These are phyloP conservation scores for Nitzschia palea DNA, from an alignment of 108 stramenopile species.

Conservation along the genomic window DNA sequence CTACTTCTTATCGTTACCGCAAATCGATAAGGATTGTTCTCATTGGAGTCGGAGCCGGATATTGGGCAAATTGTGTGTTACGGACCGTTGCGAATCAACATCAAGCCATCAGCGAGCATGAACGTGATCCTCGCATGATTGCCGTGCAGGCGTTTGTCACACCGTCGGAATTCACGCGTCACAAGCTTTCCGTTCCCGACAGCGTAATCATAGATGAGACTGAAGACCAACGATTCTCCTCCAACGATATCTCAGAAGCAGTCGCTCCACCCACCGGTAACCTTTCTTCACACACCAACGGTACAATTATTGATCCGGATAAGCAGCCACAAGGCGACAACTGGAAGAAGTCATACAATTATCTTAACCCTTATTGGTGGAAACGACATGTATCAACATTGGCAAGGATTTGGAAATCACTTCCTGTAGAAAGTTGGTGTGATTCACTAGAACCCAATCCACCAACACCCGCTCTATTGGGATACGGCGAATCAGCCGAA, in stretches of 20 bases:
- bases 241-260: background rate
- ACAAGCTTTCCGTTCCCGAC: background rate
- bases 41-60: background rate
- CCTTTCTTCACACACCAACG: too few species aligned
- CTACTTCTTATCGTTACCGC: too few species aligned
- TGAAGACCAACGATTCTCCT: background rate
- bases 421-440: slow-evolving; percentile 4
- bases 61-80: background rate
- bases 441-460: background rate
- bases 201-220: background rate
- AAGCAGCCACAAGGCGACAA: too few species aligned
- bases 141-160: background rate
- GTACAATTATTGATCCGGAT: too few species aligned
- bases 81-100: background rate
- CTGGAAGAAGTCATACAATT: background rate
- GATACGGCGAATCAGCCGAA: background rate
- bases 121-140: too few species aligned
- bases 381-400: background rate
- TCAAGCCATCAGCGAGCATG: background rate
- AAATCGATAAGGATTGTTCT: background rate
- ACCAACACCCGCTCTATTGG: slow-evolving; percentile 4
- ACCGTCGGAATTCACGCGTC: background rate
- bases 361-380: slow-evolving; percentile 1
- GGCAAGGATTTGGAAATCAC: slow-evolving; percentile 1
- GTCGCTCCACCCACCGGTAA: too few species aligned